Percentiles rank a stretch among this genome's conserved stretches.
Evolutionary conservation across 768 basidiomycete genomes (phyloP).

Genomic region (Royoungia palumana): DNA sequence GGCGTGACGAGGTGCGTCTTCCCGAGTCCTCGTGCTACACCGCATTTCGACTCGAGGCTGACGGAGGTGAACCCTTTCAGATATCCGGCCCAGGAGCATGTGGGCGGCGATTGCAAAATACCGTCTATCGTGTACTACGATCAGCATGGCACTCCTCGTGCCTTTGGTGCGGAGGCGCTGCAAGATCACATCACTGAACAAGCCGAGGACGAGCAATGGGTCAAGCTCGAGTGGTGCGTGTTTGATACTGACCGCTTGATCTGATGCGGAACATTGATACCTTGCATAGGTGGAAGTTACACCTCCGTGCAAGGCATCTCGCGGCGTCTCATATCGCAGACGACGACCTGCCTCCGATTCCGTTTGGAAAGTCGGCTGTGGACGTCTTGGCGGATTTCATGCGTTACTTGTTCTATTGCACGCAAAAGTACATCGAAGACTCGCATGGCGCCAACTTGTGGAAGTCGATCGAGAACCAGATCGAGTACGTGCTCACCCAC

Average conservation of each 20-base stretch:
- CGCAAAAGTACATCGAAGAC: slow-evolving; percentile 45
- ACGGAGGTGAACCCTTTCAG: slow-evolving; percentile 13
- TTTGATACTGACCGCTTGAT: background rate
- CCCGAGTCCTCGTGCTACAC: slow-evolving; percentile 8
- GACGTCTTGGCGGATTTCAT: slow-evolving; percentile 49
- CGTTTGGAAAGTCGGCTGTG: slow-evolving; percentile 37
- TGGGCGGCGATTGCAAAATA: slow-evolving; percentile 45
- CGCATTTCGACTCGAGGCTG: slow-evolving; percentile 3
- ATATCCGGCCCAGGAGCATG: slow-evolving; percentile 42
- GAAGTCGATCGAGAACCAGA: slow-evolving; percentile 39
- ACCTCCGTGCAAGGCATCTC: slow-evolving; percentile 37
- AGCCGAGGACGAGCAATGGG: slow-evolving; percentile 45
- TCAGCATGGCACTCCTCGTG: slow-evolving; percentile 34
- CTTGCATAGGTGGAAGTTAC: slow-evolving; percentile 34
- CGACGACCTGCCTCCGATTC: slow-evolving; percentile 40
- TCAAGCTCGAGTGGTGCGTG: slow-evolving; percentile 43
- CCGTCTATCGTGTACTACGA: slow-evolving; percentile 50
- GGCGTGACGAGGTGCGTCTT: slow-evolving; percentile 32
- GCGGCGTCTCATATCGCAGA: slow-evolving; percentile 30
- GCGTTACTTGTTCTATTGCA: slow-evolving; percentile 42
- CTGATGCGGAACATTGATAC: background rate
- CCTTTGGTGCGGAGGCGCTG: slow-evolving; percentile 45
- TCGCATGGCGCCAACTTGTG: slow-evolving; percentile 46
- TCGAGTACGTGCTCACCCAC: slow-evolving; percentile 55
- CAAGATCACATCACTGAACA: slow-evolving; percentile 37